These are phyloP conservation scores for Cyberlindnera petersonii DNA, from an alignment of 805 yeast species.

Conservation along the genomic window DNA sequence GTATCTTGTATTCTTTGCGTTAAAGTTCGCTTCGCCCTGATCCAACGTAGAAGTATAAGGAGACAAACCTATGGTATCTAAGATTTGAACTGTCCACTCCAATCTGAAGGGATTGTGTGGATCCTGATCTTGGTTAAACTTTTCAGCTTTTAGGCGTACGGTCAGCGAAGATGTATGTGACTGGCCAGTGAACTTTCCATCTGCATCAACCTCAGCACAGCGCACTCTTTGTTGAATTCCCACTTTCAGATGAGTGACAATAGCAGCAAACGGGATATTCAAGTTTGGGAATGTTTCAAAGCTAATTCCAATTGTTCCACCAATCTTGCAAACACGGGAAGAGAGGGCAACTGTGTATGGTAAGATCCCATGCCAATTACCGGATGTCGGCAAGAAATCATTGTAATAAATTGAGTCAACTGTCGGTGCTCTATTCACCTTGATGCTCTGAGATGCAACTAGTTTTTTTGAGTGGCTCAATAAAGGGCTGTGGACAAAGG, in stretches of 20 bases:
- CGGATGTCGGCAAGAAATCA: conserved; percentile 13
- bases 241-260: conserved; percentile 14
- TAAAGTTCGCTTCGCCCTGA: background rate
- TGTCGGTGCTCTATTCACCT: conserved; percentile 17
- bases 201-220: conserved; percentile 11
- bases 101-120: conserved; percentile 11
- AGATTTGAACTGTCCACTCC: conserved; percentile 11
- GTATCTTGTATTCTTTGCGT: conserved; percentile 7
- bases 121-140: background rate
- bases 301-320: conserved; percentile 9
- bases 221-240: conserved; percentile 16
- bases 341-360: conserved; percentile 16
- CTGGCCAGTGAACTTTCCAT: conserved; percentile 1
- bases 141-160: background rate
- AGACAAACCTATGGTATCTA: conserved; percentile 10
- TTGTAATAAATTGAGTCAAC: conserved; percentile 12
- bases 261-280: background rate
- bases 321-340: conserved; percentile 17
- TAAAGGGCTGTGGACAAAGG: conserved; percentile 1
- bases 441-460: conserved; percentile 5
- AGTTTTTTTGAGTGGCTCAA: background rate
- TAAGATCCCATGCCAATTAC: conserved; percentile 20
- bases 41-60: conserved; percentile 20
- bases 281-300: conserved; percentile 11
- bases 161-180: background rate